Conservation (phyloP, 2,329 filamentous ascomycete species). For the Colletotrichum echinochloae region DNA sequence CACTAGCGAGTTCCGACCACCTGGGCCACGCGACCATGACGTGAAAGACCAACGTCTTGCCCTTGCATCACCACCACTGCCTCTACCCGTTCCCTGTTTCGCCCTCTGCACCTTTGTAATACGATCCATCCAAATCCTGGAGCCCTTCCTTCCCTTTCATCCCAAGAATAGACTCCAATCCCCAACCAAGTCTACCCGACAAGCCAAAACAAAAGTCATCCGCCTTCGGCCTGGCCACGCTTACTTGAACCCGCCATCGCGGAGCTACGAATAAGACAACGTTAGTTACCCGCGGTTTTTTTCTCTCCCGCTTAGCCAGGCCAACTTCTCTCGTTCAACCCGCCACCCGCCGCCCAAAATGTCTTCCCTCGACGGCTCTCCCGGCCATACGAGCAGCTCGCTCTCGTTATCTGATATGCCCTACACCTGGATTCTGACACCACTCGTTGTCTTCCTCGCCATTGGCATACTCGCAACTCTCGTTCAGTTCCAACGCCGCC, state of each 20-base stretch:
- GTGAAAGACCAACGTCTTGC: slow-evolving; percentile 36
- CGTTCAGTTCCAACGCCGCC: slow-evolving; percentile 58
- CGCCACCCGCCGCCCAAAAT: slow-evolving; percentile 10
- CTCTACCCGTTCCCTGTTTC: slow-evolving; percentile 32
- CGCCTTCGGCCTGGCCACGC: slow-evolving; percentile 2
- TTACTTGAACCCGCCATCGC: slow-evolving; percentile 14
- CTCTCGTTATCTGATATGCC: slow-evolving; percentile 58
- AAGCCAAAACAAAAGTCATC: slow-evolving; percentile 19
- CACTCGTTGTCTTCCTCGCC: slow-evolving; percentile 59
- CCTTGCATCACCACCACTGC: slow-evolving; percentile 32
- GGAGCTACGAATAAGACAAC: slow-evolving; percentile 7
- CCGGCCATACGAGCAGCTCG: slow-evolving; percentile 4
- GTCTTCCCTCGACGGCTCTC: slow-evolving; percentile 27
- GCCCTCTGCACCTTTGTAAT: slow-evolving; percentile 27
- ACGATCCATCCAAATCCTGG: slow-evolving; percentile 11
- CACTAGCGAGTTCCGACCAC: slow-evolving; percentile 18
- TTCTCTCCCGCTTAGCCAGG: not conserved
- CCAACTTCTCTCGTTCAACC: not conserved
- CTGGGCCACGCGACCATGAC: slow-evolving; percentile 39
- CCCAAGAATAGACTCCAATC: slow-evolving; percentile 17
- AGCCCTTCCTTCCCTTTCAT: slow-evolving; percentile 14
- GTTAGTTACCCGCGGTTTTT: not conserved
- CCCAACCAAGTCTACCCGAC: slow-evolving; percentile 9
- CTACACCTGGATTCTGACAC: slow-evolving; percentile 68
- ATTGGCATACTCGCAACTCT: slow-evolving; percentile 54